Percentiles rank a stretch among this genome's conserved stretches.
These are phyloP conservation scores for Peribolospora baueri DNA, from an alignment of 768 basidiomycete species.

Conservation along the genomic window DNA sequence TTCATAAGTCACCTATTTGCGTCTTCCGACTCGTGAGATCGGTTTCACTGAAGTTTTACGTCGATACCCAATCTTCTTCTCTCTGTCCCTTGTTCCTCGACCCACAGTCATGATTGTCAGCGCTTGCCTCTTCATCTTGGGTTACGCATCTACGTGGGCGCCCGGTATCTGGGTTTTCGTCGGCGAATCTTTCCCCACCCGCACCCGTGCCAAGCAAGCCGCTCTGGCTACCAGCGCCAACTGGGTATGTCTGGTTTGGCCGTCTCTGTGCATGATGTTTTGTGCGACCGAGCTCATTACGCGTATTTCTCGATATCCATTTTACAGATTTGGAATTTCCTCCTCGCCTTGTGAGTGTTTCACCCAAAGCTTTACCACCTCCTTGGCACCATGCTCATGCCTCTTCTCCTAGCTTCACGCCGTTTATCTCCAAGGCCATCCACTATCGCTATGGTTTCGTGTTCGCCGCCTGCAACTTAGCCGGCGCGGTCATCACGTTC, in stretches of 20 bases:
- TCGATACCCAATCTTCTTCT: neutral
- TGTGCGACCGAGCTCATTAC: neutral
- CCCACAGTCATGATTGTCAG: conserved; percentile 35
- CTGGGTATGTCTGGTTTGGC: conserved; percentile 18
- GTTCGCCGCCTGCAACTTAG: conserved; percentile 32
- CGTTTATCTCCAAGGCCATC: conserved; percentile 38
- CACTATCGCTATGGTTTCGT: conserved; percentile 42
- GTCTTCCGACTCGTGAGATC: neutral
- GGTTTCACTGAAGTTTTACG: neutral
- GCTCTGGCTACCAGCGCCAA: conserved; percentile 39
- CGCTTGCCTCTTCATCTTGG: conserved; percentile 45
- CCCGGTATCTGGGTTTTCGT: conserved; percentile 48
- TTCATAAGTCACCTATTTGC: conserved; percentile 2
- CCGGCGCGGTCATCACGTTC: conserved; percentile 34
- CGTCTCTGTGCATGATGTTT: neutral
- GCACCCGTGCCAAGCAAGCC: conserved; percentile 37
- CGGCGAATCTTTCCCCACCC: conserved; percentile 50
- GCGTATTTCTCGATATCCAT: neutral
- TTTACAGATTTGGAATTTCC: conserved; percentile 22
- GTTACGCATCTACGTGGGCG: conserved; percentile 46
- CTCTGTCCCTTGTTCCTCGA: neutral
- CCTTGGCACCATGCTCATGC: neutral
- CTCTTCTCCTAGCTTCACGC: conserved; percentile 39
- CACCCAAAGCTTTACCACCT: neutral
- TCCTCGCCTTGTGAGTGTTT: neutral